Evolutionary conservation across 805 yeast species (phyloP), one percentile per base, ranked within the genome.

Genomic region (Huiozyma naganishii): DNA sequence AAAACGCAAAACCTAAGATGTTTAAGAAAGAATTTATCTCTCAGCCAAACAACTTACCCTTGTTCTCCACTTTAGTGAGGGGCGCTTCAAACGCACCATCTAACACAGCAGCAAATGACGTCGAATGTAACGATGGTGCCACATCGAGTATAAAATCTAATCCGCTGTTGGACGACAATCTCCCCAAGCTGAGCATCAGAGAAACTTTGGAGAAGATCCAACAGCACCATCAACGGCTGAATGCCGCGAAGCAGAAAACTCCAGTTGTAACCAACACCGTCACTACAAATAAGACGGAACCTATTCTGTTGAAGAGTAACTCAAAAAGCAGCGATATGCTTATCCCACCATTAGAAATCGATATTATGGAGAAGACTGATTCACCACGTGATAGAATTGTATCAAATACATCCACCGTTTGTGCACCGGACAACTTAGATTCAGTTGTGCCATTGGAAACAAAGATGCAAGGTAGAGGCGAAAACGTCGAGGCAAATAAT

Each of bases 11-110:
- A 7, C 63, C 63, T 11, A 54, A 54, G 43, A 58, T 59, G 63
- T 45, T 58, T 4, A 59, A 55, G 41, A 55, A 56, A 2, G 64
- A 59, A 40, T 59, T 53, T 43, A 44, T 55, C 28, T 41, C 53
- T 9, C 9, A 30, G 3, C 33, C 11, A 2, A 50, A 49, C n/a
- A 47, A 48, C 37, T 12, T 36, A 23, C 41, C 35, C 4, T 13
- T 29, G 36, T 35, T 32, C 12, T 23, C 37, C 12, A 29, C 42
- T 9, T 10, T 40, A 12, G 12, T 34, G 37, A 34, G 12, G 17
- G 37, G 37, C 17, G 12, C 37, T 34, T 10, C 37, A 10, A 34
- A 2, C 37, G 12, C 13, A 3, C 37, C 37, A 12, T 8, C 10
- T 3, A 42, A 40, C 7, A 38, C 41, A 6, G 36, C 39, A 17